These are phyloP conservation scores for Sporobolomyces pararoseus DNA, from an alignment of 768 basidiomycete species.

Conservation along the genomic window DNA sequence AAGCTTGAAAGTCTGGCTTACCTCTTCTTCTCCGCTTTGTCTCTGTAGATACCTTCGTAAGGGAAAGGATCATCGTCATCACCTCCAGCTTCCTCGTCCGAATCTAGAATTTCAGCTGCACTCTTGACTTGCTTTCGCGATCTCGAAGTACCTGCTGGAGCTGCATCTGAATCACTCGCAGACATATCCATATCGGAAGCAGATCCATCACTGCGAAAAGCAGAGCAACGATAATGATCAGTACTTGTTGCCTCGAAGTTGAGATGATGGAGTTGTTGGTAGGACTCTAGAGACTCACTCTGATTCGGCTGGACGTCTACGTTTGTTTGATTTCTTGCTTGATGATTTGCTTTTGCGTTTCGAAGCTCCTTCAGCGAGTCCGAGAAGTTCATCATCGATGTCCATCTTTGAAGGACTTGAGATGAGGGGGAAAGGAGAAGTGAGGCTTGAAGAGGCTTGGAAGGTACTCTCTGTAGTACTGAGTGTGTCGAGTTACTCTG, in stretches of 20 bases:
- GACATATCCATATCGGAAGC: slow-evolving; percentile 41
- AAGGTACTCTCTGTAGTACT: no score
- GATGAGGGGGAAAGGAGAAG: no score
- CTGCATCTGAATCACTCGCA: slow-evolving; percentile 58
- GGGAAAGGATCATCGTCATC: slow-evolving; percentile 70
- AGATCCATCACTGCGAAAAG: slow-evolving; percentile 17
- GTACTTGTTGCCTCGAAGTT: not conserved
- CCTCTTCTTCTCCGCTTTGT: slow-evolving; percentile 77
- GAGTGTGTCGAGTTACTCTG: no score
- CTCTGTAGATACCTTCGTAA: slow-evolving; percentile 81
- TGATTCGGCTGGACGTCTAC: slow-evolving; percentile 24
- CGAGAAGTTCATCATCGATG: slow-evolving; percentile 66
- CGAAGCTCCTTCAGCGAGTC: slow-evolving; percentile 63
- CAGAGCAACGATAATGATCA: no score
- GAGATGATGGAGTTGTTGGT: no score
- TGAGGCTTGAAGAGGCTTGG: no score
- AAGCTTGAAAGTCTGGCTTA: slow-evolving; percentile 55
- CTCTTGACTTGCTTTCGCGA: slow-evolving; percentile 32
- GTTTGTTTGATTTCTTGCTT: slow-evolving; percentile 30
- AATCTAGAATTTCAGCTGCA: slow-evolving; percentile 49
- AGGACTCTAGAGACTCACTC: no score
- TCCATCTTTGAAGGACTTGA: slow-evolving; percentile 16
- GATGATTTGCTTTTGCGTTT: slow-evolving; percentile 24
- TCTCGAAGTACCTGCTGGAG: slow-evolving; percentile 48
- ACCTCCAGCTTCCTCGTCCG: slow-evolving; percentile 58